Evolutionary conservation across 2,329 filamentous ascomycete species (phyloP).

Genomic region (Penicillium sp.): DNA sequence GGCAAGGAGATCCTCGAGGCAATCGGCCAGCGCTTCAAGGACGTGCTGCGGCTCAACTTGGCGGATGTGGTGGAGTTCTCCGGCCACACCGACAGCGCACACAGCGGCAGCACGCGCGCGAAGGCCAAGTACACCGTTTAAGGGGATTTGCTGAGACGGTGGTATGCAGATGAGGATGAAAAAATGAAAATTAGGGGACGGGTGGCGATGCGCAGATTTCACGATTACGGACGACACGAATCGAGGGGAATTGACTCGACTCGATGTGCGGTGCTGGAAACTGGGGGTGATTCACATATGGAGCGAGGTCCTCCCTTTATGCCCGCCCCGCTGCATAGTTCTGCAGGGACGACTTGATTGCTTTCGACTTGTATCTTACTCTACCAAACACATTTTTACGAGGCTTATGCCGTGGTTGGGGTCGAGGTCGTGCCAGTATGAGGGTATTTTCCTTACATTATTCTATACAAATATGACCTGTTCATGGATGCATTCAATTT

Average conservation of each 20-base stretch:
- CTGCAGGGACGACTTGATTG: constrained; percentile 29
- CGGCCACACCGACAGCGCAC: constrained; percentile 90
- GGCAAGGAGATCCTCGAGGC: constrained; percentile 77
- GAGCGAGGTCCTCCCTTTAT: constrained; percentile 19
- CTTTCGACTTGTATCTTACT: constrained; percentile 34
- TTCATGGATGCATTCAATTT: not conserved
- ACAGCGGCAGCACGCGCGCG: constrained; percentile 88
- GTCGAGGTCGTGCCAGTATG: constrained; percentile 4
- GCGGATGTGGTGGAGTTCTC: constrained; percentile 87
- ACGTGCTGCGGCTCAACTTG: constrained; percentile 74
- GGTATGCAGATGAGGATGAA: constrained; percentile 16
- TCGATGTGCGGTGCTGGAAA: constrained; percentile 9
- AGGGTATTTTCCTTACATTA: constrained; percentile 7
- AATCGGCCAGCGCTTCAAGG: constrained; percentile 91
- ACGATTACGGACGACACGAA: constrained; percentile 11
- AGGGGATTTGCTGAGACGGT: constrained; percentile 23
- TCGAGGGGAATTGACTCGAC: constrained; percentile 9
- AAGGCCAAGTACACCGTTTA: constrained; percentile 92
- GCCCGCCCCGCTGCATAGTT: constrained; percentile 17
- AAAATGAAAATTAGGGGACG: constrained; percentile 14
- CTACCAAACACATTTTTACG: constrained; percentile 31
- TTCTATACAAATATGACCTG: constrained; percentile 11
- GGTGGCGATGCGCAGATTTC: constrained; percentile 6
- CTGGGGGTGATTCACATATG: constrained; percentile 14
- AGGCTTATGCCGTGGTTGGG: constrained; percentile 17